Percentiles rank a stretch among this genome's conserved stretches.
These are phyloP conservation scores for Durusdinium trenchii DNA, from an alignment of 73 alveolate genomes.

Conservation along the genomic window DNA sequence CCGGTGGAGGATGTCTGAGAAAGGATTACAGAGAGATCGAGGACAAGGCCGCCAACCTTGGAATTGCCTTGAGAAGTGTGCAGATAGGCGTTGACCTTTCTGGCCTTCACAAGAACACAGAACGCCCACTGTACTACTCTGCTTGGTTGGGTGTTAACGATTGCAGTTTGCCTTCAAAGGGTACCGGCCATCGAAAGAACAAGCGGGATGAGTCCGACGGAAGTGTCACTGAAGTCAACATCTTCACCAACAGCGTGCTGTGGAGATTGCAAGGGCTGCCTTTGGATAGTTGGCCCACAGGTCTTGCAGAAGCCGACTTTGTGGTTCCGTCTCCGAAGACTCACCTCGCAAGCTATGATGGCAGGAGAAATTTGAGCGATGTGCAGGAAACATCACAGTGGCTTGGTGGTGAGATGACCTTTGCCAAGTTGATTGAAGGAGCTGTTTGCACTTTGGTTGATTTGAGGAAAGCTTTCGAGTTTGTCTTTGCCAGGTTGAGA, in stretches of 20 bases:
- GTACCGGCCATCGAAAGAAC: slow-evolving; percentile 5
- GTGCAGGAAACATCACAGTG: slow-evolving; percentile 39
- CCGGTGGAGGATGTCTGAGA: slow-evolving; percentile 4
- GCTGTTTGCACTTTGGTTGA: background rate
- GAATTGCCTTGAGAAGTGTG: background rate
- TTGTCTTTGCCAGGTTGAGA: no score
- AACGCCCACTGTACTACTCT: background rate
- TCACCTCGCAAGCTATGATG: background rate
- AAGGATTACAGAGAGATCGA: slow-evolving; percentile 11
- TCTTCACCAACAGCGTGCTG: background rate
- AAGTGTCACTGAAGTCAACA: background rate
- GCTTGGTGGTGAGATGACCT: background rate
- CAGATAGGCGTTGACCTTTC: background rate
- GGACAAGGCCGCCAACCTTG: background rate
- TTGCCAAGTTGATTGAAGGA: background rate
- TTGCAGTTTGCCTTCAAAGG: background rate
- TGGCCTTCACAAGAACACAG: background rate
- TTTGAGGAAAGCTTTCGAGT: no score
- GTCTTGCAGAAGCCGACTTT: background rate
- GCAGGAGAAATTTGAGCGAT: background rate
- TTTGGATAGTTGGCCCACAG: background rate
- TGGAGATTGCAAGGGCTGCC: slow-evolving; percentile 17
- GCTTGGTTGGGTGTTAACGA: slow-evolving; percentile 8
- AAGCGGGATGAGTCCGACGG: background rate
- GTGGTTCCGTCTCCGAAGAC: background rate